Conservation (phyloP, 2,329 filamentous ascomycete species). For the Cercospora zeina region DNA sequence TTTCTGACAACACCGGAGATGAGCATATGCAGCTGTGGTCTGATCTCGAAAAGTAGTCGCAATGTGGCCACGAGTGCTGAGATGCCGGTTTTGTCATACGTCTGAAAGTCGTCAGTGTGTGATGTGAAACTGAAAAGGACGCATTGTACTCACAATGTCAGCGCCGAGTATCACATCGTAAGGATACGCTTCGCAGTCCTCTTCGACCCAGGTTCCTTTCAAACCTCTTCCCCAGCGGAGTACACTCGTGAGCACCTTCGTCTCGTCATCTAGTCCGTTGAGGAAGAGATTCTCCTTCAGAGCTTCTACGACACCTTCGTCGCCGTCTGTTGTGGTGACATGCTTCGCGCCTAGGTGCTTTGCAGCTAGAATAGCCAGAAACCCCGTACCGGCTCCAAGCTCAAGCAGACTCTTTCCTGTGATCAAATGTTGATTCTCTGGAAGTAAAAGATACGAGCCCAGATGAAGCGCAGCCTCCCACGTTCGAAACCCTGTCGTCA, state of each 20-base stretch:
- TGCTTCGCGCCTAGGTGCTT: conserved; percentile 61
- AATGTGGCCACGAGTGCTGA: conserved; percentile 66
- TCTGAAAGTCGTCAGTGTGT: conserved; percentile 48
- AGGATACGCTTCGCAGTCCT: conserved; percentile 48
- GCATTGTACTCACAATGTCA: conserved; percentile 58
- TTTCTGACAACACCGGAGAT: conserved; percentile 73
- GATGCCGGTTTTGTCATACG: conserved; percentile 67
- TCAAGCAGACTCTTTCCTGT: conserved; percentile 64
- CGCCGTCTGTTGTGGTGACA: conserved; percentile 72
- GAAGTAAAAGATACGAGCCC: conserved; percentile 63
- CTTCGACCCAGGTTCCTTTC: conserved; percentile 59
- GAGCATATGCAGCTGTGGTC: conserved; percentile 59
- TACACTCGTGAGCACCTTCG: conserved; percentile 53
- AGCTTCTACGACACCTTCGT: conserved; percentile 67
- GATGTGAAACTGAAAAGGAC: neutral
- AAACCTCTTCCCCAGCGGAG: conserved; percentile 66
- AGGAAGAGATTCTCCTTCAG: conserved; percentile 68
- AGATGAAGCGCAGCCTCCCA: conserved; percentile 80
- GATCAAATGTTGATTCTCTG: conserved; percentile 51
- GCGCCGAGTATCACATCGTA: conserved; percentile 70
- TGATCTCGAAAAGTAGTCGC: conserved; percentile 59
- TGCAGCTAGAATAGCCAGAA: conserved; percentile 72
- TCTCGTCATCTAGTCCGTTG: conserved; percentile 60
- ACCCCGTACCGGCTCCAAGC: conserved; percentile 74
- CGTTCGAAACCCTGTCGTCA: conserved; percentile 74